Evolutionary conservation across 169 alveolate genomes (phyloP).

Genomic region (Plasmodium adleri): DNA sequence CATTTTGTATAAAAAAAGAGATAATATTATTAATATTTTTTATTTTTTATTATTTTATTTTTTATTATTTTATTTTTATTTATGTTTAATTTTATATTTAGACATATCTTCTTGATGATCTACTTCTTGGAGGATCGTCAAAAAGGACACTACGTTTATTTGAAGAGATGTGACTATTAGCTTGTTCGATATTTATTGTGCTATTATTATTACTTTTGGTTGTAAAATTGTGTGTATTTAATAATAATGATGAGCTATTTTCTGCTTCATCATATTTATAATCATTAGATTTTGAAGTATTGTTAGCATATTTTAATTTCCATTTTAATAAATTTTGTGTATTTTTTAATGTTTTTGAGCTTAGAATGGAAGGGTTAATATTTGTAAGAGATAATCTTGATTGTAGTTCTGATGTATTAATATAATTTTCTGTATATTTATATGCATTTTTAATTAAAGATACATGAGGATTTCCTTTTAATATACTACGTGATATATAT

Average conservation of each 20-base stretch:
- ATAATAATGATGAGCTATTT: neutral
- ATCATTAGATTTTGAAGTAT: conserved; percentile 9
- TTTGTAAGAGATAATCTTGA: conserved; percentile 20
- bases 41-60: too few relatives aligned
- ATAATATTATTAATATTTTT: neutral
- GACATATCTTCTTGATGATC: too few relatives aligned
- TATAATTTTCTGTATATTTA: conserved; percentile 34
- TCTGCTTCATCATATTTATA: conserved; percentile 18
- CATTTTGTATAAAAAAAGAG: neutral
- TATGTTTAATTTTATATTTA: conserved; percentile 1
- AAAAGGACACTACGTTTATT: conserved; percentile 11
- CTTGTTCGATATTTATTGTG: neutral
- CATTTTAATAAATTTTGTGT: conserved; percentile 48
- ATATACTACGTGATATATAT: conserved; percentile 25
- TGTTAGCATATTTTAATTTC: conserved; percentile 60
- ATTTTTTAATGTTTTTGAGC: conserved; percentile 38
- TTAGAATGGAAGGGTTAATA: conserved; percentile 33
- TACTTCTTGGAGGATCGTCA: neutral
- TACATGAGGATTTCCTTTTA: conserved; percentile 76
- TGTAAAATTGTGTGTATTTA: neutral
- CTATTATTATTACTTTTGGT: conserved; percentile 2
- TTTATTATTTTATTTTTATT: neutral
- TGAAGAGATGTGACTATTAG: conserved; percentile 11
- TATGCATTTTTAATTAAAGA: conserved; percentile 29
- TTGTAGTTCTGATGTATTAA: conserved; percentile 22